Evolutionary conservation across 2,329 filamentous ascomycete species (phyloP).

Genomic region (Tolypocladium endophyticum): DNA sequence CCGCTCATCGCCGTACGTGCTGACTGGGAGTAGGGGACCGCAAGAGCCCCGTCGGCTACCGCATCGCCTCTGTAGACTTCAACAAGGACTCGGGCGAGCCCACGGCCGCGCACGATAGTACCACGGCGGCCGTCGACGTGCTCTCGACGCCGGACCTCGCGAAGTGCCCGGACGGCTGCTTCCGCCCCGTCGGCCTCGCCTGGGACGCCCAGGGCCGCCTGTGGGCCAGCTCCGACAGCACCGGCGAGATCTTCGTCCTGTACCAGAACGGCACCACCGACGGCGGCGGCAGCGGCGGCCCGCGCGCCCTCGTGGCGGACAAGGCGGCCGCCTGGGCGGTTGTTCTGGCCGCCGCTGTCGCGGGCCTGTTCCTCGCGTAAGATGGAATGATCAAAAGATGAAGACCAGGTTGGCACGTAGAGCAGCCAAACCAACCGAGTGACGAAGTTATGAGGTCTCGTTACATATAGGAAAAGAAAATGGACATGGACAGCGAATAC

Average conservation of each 20-base stretch:
- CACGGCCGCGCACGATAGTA: constrained; percentile 27
- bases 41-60: constrained; percentile 34
- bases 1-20: neutral
- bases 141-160: constrained; percentile 42
- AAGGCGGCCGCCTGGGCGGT: constrained; percentile 11
- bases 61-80: constrained; percentile 31
- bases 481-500: neutral
- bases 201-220: constrained; percentile 41
- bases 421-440: neutral
- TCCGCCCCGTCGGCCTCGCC: constrained; percentile 51
- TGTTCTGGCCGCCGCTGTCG: constrained; percentile 14
- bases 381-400: neutral
- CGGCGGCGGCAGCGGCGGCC: constrained; percentile 2
- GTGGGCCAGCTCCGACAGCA: constrained; percentile 52
- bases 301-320: neutral
- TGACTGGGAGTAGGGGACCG: constrained; percentile 24
- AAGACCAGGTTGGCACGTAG: neutral
- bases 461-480: neutral
- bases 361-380: constrained; percentile 18
- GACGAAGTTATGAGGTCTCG: neutral
- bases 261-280: constrained; percentile 7
- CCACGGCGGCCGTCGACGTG: constrained; percentile 37
- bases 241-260: constrained; percentile 56
- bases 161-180: constrained; percentile 45
- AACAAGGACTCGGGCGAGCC: constrained; percentile 27